phyloP scores from a whole-genome alignment of 2,329 filamentous ascomycete species.

The Leptographium lundbergii region DNA sequence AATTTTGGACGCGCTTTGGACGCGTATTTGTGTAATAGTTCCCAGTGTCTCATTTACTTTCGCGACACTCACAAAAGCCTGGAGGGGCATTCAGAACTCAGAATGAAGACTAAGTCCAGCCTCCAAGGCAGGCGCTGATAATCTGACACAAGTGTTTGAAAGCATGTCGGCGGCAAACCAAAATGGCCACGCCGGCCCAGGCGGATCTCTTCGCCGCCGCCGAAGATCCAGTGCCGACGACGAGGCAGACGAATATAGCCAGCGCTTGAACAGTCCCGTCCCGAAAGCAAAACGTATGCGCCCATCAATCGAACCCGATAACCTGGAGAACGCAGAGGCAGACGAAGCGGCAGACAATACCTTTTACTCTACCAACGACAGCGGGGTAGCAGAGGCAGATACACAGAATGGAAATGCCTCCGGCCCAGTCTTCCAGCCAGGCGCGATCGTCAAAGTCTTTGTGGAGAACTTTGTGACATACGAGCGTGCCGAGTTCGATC shows the following conservation, averaged over 20 bases:
- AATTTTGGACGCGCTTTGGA: not conserved
- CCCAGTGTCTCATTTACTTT: not conserved
- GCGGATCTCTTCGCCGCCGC: conserved; percentile 24
- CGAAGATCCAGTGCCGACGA: conserved; percentile 29
- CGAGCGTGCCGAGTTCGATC: conserved; percentile 77
- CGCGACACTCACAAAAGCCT: not conserved
- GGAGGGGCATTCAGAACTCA: not conserved
- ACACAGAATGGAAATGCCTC: conserved; percentile 5
- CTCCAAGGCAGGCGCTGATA: not conserved
- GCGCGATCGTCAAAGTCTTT: conserved; percentile 78
- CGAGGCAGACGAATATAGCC: conserved; percentile 21
- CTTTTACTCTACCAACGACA: conserved; percentile 6
- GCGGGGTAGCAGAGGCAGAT: conserved; percentile 5
- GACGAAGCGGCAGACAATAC: conserved; percentile 6
- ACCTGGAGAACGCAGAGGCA: conserved; percentile 2
- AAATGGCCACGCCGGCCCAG: conserved; percentile 18
- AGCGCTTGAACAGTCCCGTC: conserved; percentile 8
- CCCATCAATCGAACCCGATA: conserved; percentile 6
- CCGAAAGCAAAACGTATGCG: conserved; percentile 23
- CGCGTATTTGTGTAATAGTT: not conserved
- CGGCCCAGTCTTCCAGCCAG: conserved; percentile 45
- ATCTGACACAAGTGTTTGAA: not conserved
- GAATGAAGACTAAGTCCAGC: not conserved
- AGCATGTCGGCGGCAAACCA: conserved; percentile 25
- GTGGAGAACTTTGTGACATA: conserved; percentile 92